These are phyloP conservation scores for Forsythia suspensa DNA, from an alignment of 257 asterid species.

Conservation along the genomic window DNA sequence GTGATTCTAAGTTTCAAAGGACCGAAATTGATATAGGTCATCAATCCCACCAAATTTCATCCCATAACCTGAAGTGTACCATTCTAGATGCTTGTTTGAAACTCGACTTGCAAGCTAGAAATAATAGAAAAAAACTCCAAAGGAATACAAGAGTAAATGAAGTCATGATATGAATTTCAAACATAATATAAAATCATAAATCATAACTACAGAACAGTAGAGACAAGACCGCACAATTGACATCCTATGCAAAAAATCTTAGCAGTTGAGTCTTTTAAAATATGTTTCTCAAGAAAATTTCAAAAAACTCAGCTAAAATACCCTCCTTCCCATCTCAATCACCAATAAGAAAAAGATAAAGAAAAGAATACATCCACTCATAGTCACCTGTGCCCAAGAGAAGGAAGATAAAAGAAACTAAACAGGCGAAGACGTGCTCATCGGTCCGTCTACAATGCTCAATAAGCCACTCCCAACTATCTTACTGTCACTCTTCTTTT, in stretches of 20 bases:
- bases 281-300: background rate
- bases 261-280: background rate
- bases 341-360: background rate
- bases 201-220: background rate
- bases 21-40: no score
- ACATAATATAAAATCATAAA: background rate
- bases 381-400: background rate
- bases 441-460: background rate
- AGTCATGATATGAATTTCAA: background rate
- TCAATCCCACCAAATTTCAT: no score
- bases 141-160: background rate
- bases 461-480: background rate
- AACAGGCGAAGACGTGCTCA: background rate
- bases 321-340: background rate
- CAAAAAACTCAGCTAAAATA: background rate
- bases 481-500: background rate
- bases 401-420: background rate
- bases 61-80: no score
- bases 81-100: no score
- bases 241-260: conserved; percentile 1
- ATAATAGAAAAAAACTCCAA: conserved; percentile 10
- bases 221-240: background rate
- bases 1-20: no score
- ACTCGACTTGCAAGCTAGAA: background rate
- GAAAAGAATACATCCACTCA: background rate